Base-by-base conservation (phyloP, 2,329 filamentous ascomycete genomes). In the Paracamarosporium sp. region DNA sequence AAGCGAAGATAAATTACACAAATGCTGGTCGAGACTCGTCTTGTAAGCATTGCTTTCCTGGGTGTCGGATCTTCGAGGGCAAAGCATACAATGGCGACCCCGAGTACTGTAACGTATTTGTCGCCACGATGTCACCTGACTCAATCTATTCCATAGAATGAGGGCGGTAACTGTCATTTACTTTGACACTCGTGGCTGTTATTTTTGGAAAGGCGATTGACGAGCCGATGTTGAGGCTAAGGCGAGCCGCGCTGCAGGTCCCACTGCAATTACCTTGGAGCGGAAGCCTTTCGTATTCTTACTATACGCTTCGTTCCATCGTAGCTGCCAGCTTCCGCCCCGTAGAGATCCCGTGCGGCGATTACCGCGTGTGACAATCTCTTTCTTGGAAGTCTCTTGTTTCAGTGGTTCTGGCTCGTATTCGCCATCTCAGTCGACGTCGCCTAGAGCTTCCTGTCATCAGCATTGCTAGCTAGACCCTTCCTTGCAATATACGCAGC, bases 201-300 rank as follows among this genome's bases (percentile, higher is more conserved):
- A 72, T 73, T 73, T 69, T 72, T 67, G 64, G 68, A 50, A 38
- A 30, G 9, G 5, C 8, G 36, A 51, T 51, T 17, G 25, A 41
- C 31, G 28, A 33, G 15, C 5, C 38, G 9, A 46, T 13, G 12
- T 50, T 33, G 9, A 25, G 47, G 33, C 43, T 53, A 35, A 48
- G 58, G 63, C 62, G 56, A 70, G 55, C 51, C 51, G 62, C 55
- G 44, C 57, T 67, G 60, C 46, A 60, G 56, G 56, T 57, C 52
- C 47, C 55, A 40, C 31, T 50, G 54, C 59, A 72, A 71, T 72
- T 60, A 68, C 55, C 40, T 68, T 62, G 41, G 31, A 31, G 64
- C 56, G 59, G 64, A 70, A 73, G 66, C 69, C 69, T 72, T 70
- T 71, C 70, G 70, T 73, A 72, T 72, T 63, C 45, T 33, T 58